Evolutionary conservation across 78 protist species (phyloP).

Genomic region (Dictyostelium intermedium): DNA sequence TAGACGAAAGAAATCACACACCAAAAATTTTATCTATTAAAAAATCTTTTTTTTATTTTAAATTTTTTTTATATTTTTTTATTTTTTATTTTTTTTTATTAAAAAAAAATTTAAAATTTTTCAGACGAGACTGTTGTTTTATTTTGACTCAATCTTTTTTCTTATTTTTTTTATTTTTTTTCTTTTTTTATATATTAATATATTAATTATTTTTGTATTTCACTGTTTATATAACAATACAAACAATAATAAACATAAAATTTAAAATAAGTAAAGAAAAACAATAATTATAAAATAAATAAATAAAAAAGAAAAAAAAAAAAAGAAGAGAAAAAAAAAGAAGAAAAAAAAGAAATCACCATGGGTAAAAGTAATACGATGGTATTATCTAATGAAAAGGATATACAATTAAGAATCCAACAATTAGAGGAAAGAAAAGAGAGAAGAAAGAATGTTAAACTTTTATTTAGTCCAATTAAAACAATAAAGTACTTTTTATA

Average conservation of each 20-base stretch:
- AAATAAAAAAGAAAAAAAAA: too few relatives aligned
- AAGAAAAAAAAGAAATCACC: background rate
- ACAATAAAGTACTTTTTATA: conserved; percentile 25
- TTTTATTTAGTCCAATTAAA: conserved; percentile 45
- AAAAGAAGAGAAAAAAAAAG: too few relatives aligned
- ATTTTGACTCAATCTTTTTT: background rate
- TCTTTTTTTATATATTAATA: too few relatives aligned
- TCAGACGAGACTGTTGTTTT: background rate
- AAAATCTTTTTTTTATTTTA: too few relatives aligned
- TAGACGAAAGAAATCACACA: background rate
- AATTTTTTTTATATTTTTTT: too few relatives aligned
- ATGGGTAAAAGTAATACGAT: background rate
- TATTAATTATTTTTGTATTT: background rate
- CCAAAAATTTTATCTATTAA: too few relatives aligned
- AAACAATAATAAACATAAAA: too few relatives aligned
- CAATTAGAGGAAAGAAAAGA: conserved; percentile 62
- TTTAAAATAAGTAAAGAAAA: too few relatives aligned
- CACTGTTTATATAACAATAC: background rate
- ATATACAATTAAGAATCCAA: conserved; percentile 1
- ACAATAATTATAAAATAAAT: too few relatives aligned
- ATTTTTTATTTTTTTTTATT: too few relatives aligned
- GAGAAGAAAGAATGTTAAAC: conserved; percentile 63
- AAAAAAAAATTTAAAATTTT: too few relatives aligned
- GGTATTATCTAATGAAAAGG: background rate
- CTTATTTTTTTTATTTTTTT: too few relatives aligned